Conservation (phyloP, 169 alveolate species). For the Cryptosporidium sp. region DNA sequence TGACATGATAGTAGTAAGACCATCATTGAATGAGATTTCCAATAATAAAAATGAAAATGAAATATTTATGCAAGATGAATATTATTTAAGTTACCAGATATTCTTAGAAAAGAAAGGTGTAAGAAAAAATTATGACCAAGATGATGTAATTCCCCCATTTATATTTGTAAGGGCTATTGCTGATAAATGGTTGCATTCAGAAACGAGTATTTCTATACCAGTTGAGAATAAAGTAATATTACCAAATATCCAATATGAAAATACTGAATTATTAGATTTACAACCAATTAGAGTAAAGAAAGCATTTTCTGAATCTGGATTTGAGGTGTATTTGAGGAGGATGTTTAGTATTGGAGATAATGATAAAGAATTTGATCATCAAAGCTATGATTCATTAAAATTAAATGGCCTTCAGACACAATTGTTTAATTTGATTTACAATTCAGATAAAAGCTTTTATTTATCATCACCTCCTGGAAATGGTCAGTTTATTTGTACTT, state of each 20-base stretch:
- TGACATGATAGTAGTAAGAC: conserved; percentile 79
- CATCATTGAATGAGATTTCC: background rate
- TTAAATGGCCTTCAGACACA: conserved; percentile 61
- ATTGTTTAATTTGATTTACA: conserved; percentile 50
- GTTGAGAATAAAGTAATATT: conserved; percentile 91
- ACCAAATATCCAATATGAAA: conserved; percentile 93
- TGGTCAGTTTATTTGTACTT: conserved; percentile 71
- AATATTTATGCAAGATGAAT: conserved; percentile 31
- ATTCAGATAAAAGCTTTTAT: conserved; percentile 48
- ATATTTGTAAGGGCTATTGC: conserved; percentile 96
- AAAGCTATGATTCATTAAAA: background rate
- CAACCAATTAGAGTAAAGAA: conserved; percentile 84
- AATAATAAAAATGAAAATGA: background rate
- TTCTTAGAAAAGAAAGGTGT: conserved; percentile 53
- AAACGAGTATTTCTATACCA: conserved; percentile 84
- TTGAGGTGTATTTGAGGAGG: background rate
- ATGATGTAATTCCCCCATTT: conserved; percentile 92
- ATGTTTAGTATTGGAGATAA: background rate
- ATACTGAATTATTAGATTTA: conserved; percentile 95
- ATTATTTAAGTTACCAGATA: conserved; percentile 56
- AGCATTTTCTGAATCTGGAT: conserved; percentile 7
- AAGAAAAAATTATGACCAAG: background rate
- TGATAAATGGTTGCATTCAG: conserved; percentile 91
- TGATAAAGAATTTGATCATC: background rate
- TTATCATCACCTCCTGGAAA: conserved; percentile 58